These are phyloP conservation scores for Trichoderma brevicompactum DNA, from an alignment of 2,329 filamentous ascomycete genomes.

Conservation along the genomic window DNA sequence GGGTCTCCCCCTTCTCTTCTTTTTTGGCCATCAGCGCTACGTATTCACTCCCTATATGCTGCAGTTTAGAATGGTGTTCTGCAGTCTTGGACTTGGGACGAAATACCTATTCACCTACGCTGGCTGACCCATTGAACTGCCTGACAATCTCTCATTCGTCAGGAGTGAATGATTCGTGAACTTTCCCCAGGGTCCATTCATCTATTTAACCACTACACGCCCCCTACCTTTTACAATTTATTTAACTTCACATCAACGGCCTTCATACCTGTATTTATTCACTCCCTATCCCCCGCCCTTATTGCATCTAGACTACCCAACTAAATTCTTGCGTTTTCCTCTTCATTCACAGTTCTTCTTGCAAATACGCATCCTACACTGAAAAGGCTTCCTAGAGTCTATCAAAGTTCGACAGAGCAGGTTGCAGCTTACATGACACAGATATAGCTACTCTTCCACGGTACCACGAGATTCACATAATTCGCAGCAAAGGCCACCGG, in stretches of 20 bases:
- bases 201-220: conserved; percentile 6
- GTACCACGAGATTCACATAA: background rate
- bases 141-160: background rate
- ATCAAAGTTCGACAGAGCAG: background rate
- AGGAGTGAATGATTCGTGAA: conserved; percentile 13
- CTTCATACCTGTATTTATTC: background rate
- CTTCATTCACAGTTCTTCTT: background rate
- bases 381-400: background rate
- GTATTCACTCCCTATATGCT: conserved; percentile 6
- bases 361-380: background rate
- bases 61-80: background rate
- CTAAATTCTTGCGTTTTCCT: conserved; percentile 10
- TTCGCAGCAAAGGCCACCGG: background rate
- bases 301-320: background rate
- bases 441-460: background rate
- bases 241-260: background rate
- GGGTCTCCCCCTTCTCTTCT: background rate
- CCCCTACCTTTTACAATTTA: background rate
- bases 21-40: background rate
- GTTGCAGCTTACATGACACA: background rate
- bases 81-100: conserved; percentile 2
- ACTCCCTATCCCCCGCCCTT: background rate
- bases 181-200: background rate
- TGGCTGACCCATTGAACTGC: background rate
- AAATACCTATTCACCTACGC: conserved; percentile 14